A percentile compares a stretch with the other conserved stretches of the same genome.
Conservation (phyloP, 441 rosid genomes). For the Croton setiger region DNA sequence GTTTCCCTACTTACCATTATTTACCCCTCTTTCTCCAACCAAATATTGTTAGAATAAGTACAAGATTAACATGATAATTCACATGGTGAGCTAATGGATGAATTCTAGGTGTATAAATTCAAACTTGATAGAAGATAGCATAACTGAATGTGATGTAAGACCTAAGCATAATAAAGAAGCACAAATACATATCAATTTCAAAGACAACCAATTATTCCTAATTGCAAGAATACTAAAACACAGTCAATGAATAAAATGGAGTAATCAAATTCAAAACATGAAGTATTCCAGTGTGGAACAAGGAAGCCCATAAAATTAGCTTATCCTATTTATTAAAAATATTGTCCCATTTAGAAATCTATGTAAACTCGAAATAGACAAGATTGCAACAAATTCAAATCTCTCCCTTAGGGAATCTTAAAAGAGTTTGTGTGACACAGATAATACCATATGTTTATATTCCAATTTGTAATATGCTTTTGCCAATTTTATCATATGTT, state of each 20-base stretch:
- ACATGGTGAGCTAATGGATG: background rate
- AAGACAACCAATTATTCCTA: background rate
- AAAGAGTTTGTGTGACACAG: background rate
- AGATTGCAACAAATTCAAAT: background rate
- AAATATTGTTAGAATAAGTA: background rate
- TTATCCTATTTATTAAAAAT: background rate
- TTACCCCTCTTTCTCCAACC: too few relatives aligned
- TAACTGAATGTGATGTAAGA: background rate
- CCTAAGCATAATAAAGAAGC: background rate
- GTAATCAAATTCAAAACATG: background rate
- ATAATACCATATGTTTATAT: background rate
- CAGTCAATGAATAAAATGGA: background rate
- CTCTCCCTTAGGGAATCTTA: background rate
- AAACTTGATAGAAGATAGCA: background rate
- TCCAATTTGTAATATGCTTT: background rate
- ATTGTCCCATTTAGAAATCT: background rate
- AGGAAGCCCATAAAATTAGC: background rate
- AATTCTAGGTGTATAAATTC: background rate
- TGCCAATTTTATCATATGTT: background rate
- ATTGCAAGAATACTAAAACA: background rate
- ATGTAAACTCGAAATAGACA: background rate
- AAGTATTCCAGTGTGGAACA: background rate
- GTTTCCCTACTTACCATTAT: too few relatives aligned
- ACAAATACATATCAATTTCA: background rate
- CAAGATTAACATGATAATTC: background rate